phyloP scores from a whole-genome alignment of 192 early-diverging fungal species.

The Coemansia sp. region DNA sequence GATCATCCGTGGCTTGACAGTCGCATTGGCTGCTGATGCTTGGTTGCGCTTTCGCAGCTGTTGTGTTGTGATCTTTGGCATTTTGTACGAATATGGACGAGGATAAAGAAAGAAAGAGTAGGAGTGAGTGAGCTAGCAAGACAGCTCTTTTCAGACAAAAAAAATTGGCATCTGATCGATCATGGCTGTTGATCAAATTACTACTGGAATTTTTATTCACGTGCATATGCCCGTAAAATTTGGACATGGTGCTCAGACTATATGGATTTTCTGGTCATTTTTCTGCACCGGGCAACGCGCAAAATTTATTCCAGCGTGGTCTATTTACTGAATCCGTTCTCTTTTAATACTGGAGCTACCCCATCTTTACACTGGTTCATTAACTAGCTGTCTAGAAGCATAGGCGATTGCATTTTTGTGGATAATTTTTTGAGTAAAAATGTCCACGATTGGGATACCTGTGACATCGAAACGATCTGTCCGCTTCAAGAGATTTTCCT shows the following conservation, averaged over 20 bases:
- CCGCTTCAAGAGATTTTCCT: conserved; percentile 55
- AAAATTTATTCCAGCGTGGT: neutral
- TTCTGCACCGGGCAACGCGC: neutral
- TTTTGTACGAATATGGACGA: conserved; percentile 1
- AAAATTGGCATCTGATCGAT: neutral
- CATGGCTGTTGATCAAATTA: neutral
- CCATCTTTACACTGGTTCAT: no score
- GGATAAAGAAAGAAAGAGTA: neutral
- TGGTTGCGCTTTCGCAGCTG: conserved; percentile 54
- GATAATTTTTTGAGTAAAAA: conserved; percentile 3
- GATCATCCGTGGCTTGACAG: conserved; percentile 44
- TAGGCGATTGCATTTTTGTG: neutral
- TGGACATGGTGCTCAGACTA: neutral
- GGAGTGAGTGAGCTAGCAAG: no score
- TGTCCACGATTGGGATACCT: conserved; percentile 37
- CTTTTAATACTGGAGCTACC: no score
- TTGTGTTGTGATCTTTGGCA: conserved; percentile 57
- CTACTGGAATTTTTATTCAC: neutral
- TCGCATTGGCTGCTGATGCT: conserved; percentile 41
- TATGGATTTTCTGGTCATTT: neutral
- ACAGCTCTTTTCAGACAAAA: no score
- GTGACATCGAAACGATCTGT: conserved; percentile 32
- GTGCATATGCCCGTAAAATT: conserved; percentile 10
- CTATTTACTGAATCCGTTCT: no score
- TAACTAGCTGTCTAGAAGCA: no score